These are phyloP conservation scores for Breviolum minutum DNA, from an alignment of 73 alveolate species.

Conservation along the genomic window DNA sequence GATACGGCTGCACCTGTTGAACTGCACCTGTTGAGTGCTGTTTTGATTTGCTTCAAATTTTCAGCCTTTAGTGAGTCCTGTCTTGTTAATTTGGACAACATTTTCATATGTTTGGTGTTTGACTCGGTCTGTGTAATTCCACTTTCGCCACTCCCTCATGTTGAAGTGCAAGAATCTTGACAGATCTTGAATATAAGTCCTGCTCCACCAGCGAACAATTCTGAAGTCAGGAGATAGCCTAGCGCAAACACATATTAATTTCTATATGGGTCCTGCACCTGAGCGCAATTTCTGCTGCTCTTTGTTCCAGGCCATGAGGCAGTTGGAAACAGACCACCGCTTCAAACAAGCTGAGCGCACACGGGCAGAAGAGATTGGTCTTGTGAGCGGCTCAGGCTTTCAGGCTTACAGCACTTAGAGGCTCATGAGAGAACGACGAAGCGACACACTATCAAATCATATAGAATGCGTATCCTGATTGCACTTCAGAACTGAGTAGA, in stretches of 20 bases:
- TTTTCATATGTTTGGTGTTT: neutral
- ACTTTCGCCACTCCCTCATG: too few species aligned
- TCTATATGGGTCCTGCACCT: neutral
- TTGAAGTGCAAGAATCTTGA: too few species aligned
- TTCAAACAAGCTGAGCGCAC: constrained; percentile 89
- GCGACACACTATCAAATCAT: neutral
- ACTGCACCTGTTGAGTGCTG: neutral
- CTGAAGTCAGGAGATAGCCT: neutral
- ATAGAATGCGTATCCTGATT: too few species aligned
- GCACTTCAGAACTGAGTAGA: neutral
- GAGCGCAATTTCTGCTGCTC: neutral
- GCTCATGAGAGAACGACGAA: neutral
- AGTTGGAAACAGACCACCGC: constrained; percentile 84
- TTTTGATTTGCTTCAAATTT: neutral
- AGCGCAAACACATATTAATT: neutral
- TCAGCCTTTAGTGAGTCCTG: neutral
- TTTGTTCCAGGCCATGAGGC: constrained; percentile 31
- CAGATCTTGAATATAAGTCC: too few species aligned
- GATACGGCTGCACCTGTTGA: neutral
- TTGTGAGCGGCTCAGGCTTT: constrained; percentile 2
- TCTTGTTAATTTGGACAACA: too few species aligned
- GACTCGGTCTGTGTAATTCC: neutral
- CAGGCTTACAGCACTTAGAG: neutral
- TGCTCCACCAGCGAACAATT: too few species aligned
- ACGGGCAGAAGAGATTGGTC: constrained; percentile 60